Evolutionary conservation across 306 rosid species (phyloP), one percentile per base, ranked within the genome.

Genomic region (Parietaria judaica): DNA sequence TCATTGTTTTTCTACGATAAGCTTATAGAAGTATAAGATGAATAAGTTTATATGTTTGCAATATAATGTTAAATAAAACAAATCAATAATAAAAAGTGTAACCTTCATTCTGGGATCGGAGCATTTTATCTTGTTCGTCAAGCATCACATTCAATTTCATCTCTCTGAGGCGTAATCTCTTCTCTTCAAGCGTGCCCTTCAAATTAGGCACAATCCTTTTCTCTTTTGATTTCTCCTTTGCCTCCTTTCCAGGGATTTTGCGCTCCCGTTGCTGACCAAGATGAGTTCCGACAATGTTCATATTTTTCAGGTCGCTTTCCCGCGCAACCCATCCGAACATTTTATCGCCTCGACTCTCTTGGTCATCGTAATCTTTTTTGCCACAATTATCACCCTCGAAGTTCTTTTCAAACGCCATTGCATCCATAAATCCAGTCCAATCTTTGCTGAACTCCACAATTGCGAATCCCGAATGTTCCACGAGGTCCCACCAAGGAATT

Each of bases 401-500:
- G 51, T 82, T 81, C 54, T 68, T 83, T 62, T 82, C 98, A 61
- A 87, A 83, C 38, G 74, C 74, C 70, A 83, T 76, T 0, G 89
- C 95, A 75, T 79, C 64, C 13, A 44, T 69, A 66, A 91, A 91
- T 61, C 98, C 96, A 55, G 71, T 76, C 96, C 95, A 87, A 35
- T 79, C 82, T 44, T 62, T 69, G 68, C 60, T 56, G 54, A 91
- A 91, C 41, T 88, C 87, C 8, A 85, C 80, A 38, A 85, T 44
- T 3, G 91, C 95, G 71, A 71, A 81, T 14, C 89, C 89, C 2
- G 95, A 69, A 65, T 87, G 98, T n/a, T 96, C 98, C 8, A 3
- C 1, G 8, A 3, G 44, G 51, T 55, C 79, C 98, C 96, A 91
- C 13, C 85, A 38, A 3, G 98, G 83, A 52, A 54, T 73, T 53